A percentile compares a stretch with the other conserved stretches of the same genome.
phyloP scores from a whole-genome alignment of 495 filamentous ascomycete genomes.

The Tuber magnatum region DNA sequence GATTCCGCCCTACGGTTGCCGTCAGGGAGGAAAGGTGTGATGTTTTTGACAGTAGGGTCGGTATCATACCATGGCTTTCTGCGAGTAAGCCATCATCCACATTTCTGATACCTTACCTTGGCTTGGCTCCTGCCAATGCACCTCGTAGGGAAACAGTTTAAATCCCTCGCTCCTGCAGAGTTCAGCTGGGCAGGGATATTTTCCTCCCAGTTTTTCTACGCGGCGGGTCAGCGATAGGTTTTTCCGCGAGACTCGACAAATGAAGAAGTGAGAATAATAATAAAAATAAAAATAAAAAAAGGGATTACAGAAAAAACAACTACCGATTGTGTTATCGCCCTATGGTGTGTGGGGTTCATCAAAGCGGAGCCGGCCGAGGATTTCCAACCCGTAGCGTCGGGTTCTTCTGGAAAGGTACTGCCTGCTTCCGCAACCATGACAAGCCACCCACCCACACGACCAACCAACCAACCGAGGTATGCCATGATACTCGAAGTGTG shows the following conservation, averaged over 20 bases:
- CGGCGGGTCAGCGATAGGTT: not conserved
- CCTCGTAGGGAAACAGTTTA: conserved; percentile 6
- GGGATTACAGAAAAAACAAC: not conserved
- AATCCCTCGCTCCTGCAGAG: conserved; percentile 2
- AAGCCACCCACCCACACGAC: too few relatives aligned
- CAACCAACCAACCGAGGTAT: not conserved
- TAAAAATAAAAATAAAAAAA: too few relatives aligned
- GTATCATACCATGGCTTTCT: conserved; percentile 3
- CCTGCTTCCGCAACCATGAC: not conserved
- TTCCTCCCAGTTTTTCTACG: not conserved
- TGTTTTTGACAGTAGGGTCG: not conserved
- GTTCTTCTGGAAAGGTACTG: not conserved
- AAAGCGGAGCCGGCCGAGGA: conserved; percentile 1
- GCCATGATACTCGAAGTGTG: too few relatives aligned
- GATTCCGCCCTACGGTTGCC: not conserved
- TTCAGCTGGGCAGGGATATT: conserved; percentile 3
- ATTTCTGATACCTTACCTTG: not conserved
- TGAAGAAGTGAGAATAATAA: not conserved
- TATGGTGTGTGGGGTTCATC: not conserved
- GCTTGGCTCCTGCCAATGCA: conserved; percentile 1
- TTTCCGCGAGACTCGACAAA: not conserved
- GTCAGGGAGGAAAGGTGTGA: not conserved
- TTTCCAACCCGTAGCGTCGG: conserved; percentile 1
- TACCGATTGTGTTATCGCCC: conserved; percentile 5
- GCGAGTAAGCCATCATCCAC: conserved; percentile 1